Conservation (phyloP, 345 rosid species). For the Pseudoturritis turrita region DNA sequence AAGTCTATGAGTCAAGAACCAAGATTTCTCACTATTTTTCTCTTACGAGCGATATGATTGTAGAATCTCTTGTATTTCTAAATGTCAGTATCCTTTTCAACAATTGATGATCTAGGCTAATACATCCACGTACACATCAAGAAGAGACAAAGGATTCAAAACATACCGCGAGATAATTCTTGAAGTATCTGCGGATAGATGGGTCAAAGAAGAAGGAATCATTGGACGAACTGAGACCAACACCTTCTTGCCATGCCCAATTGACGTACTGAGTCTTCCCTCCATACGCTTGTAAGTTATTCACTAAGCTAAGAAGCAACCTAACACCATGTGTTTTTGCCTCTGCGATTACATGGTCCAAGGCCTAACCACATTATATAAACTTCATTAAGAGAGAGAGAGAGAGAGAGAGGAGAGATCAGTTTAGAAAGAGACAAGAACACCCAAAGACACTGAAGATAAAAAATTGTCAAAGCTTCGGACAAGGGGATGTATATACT, state of each 20-base stretch:
- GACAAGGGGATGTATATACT: not conserved
- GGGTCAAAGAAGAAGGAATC: slow-evolving; percentile 98
- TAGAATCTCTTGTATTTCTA: not conserved
- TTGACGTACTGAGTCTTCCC: slow-evolving; percentile 94
- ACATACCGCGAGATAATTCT: slow-evolving; percentile 62
- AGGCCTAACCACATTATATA: slow-evolving; percentile 54
- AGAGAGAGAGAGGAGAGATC: not conserved
- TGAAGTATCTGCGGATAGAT: slow-evolving; percentile 80
- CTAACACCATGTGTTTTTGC: slow-evolving; percentile 65
- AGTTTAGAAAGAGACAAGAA: not conserved
- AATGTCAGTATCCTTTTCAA: not conserved
- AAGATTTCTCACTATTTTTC: not conserved
- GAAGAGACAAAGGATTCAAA: slow-evolving; percentile 1
- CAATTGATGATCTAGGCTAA: not conserved
- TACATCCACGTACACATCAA: not conserved
- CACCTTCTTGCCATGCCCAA: slow-evolving; percentile 99
- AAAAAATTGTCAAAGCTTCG: not conserved
- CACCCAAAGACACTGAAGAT: not conserved
- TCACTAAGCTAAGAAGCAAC: slow-evolving; percentile 81
- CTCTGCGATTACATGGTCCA: slow-evolving; percentile 91
- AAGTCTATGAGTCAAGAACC: not conserved
- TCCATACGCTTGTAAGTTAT: slow-evolving; percentile 85
- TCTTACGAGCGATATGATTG: not conserved
- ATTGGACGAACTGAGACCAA: slow-evolving; percentile 85
- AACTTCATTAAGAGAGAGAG: not conserved